Percentiles rank a stretch among this genome's conserved stretches.
phyloP scores from a whole-genome alignment of 2,329 filamentous ascomycete genomes.

The Fusarium virguliforme region DNA sequence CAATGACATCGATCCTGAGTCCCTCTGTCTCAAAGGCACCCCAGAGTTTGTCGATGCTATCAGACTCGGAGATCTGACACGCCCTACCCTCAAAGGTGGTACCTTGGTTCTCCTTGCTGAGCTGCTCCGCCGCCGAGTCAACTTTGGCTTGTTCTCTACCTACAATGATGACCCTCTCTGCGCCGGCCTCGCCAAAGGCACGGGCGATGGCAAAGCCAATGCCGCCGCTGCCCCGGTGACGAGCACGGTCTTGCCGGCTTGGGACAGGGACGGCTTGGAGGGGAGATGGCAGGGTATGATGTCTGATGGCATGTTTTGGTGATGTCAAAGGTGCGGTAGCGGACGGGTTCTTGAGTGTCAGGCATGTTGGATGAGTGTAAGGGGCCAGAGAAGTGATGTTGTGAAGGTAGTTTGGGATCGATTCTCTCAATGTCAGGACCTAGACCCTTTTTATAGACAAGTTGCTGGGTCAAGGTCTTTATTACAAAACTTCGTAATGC shows the following conservation, averaged over 20 bases:
- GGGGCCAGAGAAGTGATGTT: background rate
- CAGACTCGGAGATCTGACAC: conserved; percentile 12
- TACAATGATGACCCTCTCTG: background rate
- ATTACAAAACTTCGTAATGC: no score
- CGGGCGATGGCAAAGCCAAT: conserved; percentile 11
- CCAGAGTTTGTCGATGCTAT: conserved; percentile 12
- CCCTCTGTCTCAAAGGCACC: background rate
- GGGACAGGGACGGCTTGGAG: conserved; percentile 7
- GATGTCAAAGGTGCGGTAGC: conserved; percentile 1
- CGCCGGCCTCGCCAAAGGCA: background rate
- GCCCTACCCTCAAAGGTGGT: background rate
- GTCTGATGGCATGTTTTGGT: background rate
- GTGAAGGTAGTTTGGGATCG: background rate
- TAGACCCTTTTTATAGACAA: background rate
- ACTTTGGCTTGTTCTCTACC: conserved; percentile 2
- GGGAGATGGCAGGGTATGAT: conserved; percentile 12
- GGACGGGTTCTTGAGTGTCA: background rate
- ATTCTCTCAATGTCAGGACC: background rate
- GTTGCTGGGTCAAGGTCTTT: fast-evolving
- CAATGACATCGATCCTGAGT: background rate
- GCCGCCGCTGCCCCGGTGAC: conserved; percentile 14
- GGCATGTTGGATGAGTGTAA: background rate
- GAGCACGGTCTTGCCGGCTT: conserved; percentile 14
- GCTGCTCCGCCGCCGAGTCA: conserved; percentile 1
- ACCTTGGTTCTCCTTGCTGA: background rate